Evolutionary conservation across 2,329 filamentous ascomycete species (phyloP).

Genomic region (Laburnicola sp.): DNA sequence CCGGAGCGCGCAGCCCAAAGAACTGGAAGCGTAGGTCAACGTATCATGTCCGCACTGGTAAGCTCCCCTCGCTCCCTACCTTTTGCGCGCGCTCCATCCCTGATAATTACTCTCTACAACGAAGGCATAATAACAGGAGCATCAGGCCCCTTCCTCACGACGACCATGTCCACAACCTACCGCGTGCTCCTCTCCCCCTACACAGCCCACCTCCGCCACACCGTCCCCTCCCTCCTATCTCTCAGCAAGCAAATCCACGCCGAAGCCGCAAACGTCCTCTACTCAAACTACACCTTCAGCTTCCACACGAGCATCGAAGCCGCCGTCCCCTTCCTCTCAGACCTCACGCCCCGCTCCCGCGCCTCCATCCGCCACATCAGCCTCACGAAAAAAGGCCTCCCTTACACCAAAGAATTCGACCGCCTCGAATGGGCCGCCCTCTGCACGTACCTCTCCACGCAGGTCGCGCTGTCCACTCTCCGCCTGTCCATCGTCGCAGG

Average conservation of each 20-base stretch:
- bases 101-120: not conserved
- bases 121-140: slow-evolving; percentile 19
- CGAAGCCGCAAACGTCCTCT: slow-evolving; percentile 61
- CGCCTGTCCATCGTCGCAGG: slow-evolving; percentile 61
- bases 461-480: slow-evolving; percentile 19
- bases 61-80: slow-evolving; percentile 10
- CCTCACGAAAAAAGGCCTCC: slow-evolving; percentile 59
- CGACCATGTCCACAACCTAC: slow-evolving; percentile 60
- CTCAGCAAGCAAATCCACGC: slow-evolving; percentile 50
- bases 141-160: slow-evolving; percentile 48
- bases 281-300: slow-evolving; percentile 60
- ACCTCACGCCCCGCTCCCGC: slow-evolving; percentile 57
- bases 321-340: slow-evolving; percentile 61
- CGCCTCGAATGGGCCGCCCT: slow-evolving; percentile 59
- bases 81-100: not conserved
- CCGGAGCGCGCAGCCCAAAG: slow-evolving; percentile 26
- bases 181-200: slow-evolving; percentile 50
- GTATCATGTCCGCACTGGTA: slow-evolving; percentile 44
- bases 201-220: slow-evolving; percentile 52
- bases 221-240: slow-evolving; percentile 32
- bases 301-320: slow-evolving; percentile 65
- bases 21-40: slow-evolving; percentile 42
- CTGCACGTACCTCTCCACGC: slow-evolving; percentile 47
- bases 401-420: slow-evolving; percentile 59
- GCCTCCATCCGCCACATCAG: slow-evolving; percentile 55